A percentile compares a stretch with the other conserved stretches of the same genome.
Conservation (phyloP, 108 stramenopile genomes). For the Nitzschia sp. region DNA sequence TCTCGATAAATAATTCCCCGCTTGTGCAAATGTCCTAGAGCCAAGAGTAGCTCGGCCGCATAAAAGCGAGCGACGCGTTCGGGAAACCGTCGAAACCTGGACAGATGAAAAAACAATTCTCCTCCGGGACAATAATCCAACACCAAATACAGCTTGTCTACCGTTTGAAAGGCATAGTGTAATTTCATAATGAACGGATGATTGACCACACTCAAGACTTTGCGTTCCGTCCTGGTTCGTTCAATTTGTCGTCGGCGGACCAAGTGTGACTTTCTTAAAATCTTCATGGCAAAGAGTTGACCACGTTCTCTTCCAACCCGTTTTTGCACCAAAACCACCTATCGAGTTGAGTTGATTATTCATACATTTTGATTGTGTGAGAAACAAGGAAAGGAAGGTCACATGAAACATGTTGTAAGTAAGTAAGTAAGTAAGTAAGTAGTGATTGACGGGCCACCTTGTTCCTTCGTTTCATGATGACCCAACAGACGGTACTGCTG, state of each 20-base stretch:
- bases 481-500: too few species aligned
- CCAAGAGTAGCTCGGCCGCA: conserved; percentile 88
- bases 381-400: neutral
- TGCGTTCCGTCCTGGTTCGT: conserved; percentile 96
- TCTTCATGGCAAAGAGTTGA: conserved; percentile 97
- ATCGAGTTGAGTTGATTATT: neutral
- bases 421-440: too few species aligned
- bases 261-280: conserved; percentile 92
- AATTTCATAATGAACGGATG: conserved; percentile 92
- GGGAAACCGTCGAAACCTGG: conserved; percentile 89
- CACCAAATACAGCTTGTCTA: conserved; percentile 91
- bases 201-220: conserved; percentile 85
- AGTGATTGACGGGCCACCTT: too few species aligned
- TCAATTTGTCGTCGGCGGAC: conserved; percentile 93
- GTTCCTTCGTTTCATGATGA: too few species aligned
- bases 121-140: conserved; percentile 98
- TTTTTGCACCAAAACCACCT: conserved; percentile 91
- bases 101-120: conserved; percentile 95
- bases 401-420: too few species aligned
- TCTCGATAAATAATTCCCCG: conserved; percentile 89
- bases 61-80: conserved; percentile 94
- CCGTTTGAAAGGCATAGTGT: conserved; percentile 88
- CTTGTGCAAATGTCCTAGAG: conserved; percentile 87
- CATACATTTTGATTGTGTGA: neutral
- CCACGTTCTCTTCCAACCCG: conserved; percentile 69